phyloP scores from a whole-genome alignment of 129 eudicot genomes.

The Scalesia atractyloides region DNA sequence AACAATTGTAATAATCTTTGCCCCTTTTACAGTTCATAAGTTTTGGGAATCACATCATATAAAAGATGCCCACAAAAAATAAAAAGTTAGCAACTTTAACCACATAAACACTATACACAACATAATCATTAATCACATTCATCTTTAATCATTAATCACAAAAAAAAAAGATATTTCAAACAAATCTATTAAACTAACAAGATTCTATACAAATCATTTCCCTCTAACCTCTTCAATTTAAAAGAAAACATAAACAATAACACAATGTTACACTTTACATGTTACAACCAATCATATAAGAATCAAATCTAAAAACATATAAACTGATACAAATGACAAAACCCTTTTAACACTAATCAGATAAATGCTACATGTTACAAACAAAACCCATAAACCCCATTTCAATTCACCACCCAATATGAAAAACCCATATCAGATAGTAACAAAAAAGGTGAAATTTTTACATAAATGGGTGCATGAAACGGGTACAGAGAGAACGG shows the following conservation, averaged over 20 bases:
- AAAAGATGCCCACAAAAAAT: not conserved
- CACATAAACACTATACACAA: slow-evolving; percentile 3
- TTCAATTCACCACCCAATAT: slow-evolving; percentile 3
- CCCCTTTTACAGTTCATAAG: not conserved
- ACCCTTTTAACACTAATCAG: not conserved
- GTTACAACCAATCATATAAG: not conserved
- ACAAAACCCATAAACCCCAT: slow-evolving; percentile 25
- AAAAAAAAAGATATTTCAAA: not conserved
- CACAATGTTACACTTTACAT: not conserved
- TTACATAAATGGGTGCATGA: slow-evolving; percentile 41
- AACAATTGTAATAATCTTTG: not conserved
- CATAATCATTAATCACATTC: slow-evolving; percentile 1
- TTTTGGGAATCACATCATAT: slow-evolving; percentile 15
- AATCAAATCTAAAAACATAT: slow-evolving; percentile 20
- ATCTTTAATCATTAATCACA: not conserved
- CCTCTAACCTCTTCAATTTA: not conserved
- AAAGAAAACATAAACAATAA: not conserved
- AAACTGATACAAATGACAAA: not conserved
- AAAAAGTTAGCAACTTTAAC: not conserved
- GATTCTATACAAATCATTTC: slow-evolving; percentile 10
- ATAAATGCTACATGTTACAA: slow-evolving; percentile 5
- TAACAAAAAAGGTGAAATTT: not conserved
- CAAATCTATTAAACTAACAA: slow-evolving; percentile 4
- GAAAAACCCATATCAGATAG: slow-evolving; percentile 1
- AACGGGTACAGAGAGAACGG: slow-evolving; percentile 17